Conservation (phyloP, 352 stramenopile genomes). For the Phytophthora crassamura region DNA sequence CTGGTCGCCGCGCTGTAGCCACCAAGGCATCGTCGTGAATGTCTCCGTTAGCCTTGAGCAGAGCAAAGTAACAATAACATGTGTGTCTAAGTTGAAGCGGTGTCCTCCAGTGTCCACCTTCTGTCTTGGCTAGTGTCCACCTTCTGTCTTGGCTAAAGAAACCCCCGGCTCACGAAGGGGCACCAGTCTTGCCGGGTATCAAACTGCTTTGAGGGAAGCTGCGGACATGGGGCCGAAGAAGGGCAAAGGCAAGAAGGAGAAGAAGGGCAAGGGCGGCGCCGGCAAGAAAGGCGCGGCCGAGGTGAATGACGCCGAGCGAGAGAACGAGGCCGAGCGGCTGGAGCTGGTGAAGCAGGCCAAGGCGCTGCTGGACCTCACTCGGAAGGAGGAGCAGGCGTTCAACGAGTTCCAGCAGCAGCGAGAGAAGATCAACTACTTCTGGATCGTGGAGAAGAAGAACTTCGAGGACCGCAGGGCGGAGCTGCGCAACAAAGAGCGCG, state of each 20-base stretch:
- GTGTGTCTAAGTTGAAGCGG: conserved; percentile 1
- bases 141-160: conserved; percentile 4
- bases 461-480: conserved; percentile 94
- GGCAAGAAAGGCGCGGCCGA: conserved; percentile 56
- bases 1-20: conserved; percentile 53
- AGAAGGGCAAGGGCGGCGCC: conserved; percentile 53
- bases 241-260: conserved; percentile 50
- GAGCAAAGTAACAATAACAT: too few relatives aligned
- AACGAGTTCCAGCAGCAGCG: conserved; percentile 97
- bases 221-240: conserved; percentile 72
- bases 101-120: conserved; percentile 8
- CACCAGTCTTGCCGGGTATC: too few relatives aligned
- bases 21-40: conserved; percentile 24
- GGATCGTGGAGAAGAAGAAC: conserved; percentile 97
- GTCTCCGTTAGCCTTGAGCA: too few relatives aligned
- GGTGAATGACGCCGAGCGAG: conserved; percentile 63
- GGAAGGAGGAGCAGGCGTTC: conserved; percentile 93
- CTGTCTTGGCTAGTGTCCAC: neutral
- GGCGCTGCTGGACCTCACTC: conserved; percentile 74
- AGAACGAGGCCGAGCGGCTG: conserved; percentile 73
- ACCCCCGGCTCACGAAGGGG: conserved; percentile 16
- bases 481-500: conserved; percentile 94
- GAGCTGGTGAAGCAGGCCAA: conserved; percentile 85
- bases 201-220: neutral
- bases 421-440: conserved; percentile 98